Evolutionary conservation across 2,329 filamentous ascomycete genomes (phyloP).

Genomic region (Aspergillus nomiae): DNA sequence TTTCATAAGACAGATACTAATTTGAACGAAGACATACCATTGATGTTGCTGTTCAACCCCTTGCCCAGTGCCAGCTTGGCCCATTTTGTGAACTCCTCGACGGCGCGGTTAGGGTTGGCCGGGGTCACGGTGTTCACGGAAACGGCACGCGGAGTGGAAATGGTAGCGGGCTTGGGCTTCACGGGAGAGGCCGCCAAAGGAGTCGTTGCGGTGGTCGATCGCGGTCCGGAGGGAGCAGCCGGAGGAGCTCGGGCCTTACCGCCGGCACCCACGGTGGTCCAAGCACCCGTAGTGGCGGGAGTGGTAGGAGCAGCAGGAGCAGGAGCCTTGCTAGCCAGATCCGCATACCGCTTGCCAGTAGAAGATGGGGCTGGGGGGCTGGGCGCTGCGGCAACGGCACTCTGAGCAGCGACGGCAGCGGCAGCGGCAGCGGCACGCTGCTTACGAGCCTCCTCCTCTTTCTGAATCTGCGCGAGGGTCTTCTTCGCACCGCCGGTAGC

Average conservation of each 20-base stretch:
- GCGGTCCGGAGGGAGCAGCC: conserved; percentile 46
- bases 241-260: conserved; percentile 81
- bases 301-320: conserved; percentile 47
- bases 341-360: conserved; percentile 85
- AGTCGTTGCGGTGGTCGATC: conserved; percentile 51
- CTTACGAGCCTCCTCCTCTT: conserved; percentile 91
- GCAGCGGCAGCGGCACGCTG: conserved; percentile 62
- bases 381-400: conserved; percentile 35
- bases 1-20: conserved; percentile 4
- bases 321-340: conserved; percentile 79
- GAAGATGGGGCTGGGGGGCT: conserved; percentile 45
- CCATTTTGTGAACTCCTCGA: conserved; percentile 96
- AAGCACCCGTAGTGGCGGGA: conserved; percentile 59
- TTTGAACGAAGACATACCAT: conserved; percentile 53
- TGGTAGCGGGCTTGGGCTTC: conserved; percentile 57
- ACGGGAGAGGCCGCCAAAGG: conserved; percentile 40
- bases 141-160: conserved; percentile 53
- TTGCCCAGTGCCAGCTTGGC: conserved; percentile 75
- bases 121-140: conserved; percentile 47
- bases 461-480: conserved; percentile 93
- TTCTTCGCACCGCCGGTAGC: conserved; percentile 66
- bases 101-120: conserved; percentile 61
- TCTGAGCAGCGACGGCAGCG: conserved; percentile 49
- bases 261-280: conserved; percentile 93
- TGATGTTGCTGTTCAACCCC: conserved; percentile 68